Conservation (phyloP, 495 filamentous ascomycete genomes). For the Penicillium cosmopolitanum region DNA sequence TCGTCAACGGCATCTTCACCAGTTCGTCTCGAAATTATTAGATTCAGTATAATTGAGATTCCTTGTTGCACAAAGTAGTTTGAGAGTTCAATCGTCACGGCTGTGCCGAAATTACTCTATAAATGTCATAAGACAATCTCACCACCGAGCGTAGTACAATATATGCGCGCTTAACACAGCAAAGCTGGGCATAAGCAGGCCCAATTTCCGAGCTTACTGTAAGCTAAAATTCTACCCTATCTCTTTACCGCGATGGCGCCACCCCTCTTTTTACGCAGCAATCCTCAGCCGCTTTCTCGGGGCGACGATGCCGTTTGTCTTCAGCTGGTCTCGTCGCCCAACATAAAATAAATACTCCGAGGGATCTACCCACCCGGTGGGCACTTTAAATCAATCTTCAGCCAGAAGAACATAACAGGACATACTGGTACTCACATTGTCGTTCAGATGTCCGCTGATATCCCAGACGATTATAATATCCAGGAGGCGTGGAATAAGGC, state of each 20-base stretch:
- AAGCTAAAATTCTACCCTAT: slow-evolving; percentile 4
- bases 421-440: neutral
- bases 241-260: neutral
- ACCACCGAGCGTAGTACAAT: too few species aligned
- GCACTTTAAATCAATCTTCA: neutral
- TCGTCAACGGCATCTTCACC: neutral
- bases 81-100: too few species aligned
- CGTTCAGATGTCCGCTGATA: slow-evolving; percentile 11
- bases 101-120: too few species aligned
- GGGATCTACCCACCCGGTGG: neutral
- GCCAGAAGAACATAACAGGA: neutral
- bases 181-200: neutral
- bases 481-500: slow-evolving; percentile 27
- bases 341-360: neutral
- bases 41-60: too few species aligned
- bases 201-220: slow-evolving; percentile 4
- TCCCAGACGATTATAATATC: slow-evolving; percentile 21
- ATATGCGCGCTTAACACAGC: too few species aligned
- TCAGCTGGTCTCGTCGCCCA: neutral
- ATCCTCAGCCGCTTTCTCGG: slow-evolving; percentile 6
- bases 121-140: too few species aligned
- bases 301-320: neutral
- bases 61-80: too few species aligned
- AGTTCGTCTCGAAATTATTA: too few species aligned
- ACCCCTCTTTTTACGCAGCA: neutral